These are phyloP conservation scores for Chlorella ohadii DNA, from an alignment of 139 green algal genomes.

Conservation along the genomic window DNA sequence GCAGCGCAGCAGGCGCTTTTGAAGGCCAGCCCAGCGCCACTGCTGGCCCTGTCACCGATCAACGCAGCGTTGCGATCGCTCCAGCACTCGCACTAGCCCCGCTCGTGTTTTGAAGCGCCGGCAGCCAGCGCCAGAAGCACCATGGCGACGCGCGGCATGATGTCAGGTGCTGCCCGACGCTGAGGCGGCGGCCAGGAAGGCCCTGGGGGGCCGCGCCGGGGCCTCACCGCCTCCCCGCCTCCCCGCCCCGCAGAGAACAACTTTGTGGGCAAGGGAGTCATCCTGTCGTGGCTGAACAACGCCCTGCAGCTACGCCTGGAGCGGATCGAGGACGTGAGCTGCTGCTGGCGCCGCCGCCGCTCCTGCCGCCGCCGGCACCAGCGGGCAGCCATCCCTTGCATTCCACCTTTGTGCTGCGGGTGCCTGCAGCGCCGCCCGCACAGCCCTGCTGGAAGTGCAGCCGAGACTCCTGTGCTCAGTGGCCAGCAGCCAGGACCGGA, in stretches of 20 bases:
- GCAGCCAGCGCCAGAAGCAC: background rate
- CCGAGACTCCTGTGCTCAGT: no score
- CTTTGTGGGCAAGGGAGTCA: conserved; percentile 82
- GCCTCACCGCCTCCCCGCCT: background rate
- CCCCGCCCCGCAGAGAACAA: conserved; percentile 40
- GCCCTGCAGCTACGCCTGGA: conserved; percentile 80
- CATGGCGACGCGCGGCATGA: conserved; percentile 33
- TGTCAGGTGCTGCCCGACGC: background rate
- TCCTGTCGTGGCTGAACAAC: conserved; percentile 94
- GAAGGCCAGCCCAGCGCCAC: no score
- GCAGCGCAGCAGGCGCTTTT: no score
- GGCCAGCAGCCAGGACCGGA: background rate
- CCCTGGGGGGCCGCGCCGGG: background rate
- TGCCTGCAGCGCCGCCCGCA: background rate
- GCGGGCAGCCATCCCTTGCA: no score
- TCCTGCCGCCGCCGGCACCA: no score
- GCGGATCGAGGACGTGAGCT: conserved; percentile 91
- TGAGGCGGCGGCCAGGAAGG: background rate
- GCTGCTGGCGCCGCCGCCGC: background rate
- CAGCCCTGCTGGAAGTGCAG: no score
- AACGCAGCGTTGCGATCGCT: no score
- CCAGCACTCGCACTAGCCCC: no score
- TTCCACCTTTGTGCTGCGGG: background rate
- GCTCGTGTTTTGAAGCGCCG: no score
- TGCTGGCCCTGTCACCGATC: no score